Base-by-base conservation (phyloP, 2,329 filamentous ascomycete species). In the Colletotrichum gigasporum region DNA sequence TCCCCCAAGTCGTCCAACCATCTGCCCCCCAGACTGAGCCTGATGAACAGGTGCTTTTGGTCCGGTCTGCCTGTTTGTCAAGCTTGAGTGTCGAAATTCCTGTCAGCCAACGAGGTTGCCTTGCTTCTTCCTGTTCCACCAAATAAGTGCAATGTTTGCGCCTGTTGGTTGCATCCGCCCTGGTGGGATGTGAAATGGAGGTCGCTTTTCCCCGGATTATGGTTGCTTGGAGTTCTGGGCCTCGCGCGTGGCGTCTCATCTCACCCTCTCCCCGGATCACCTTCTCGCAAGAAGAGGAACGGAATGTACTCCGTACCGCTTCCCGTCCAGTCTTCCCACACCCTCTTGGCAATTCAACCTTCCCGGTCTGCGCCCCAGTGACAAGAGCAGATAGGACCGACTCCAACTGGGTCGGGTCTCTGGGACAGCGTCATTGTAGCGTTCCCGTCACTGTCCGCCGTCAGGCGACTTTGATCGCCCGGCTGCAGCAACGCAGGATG, bases 341-440 rank as follows among this genome's bases (percentile, higher is more conserved):
- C 41, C 55, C 54, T 37, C 16, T 35, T 42, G 42, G 34, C 39
- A 39, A 48, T 44, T 39, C 6, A 24, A 45, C 6, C 45, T 53
- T 60, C 55, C 61, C 16, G 35, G 53, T 24, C 54, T 47, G 48
- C 61, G 56, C 61, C 61, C 56, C 56, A 35, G 61, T 18, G 22
- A 42, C 55, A 30, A 64, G 60, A 52, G n/a, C 30, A 37, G 47
- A 34, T 61, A 61, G 34, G 61, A 54, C 61, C 61, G 61, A 64
- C 41, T 56, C 30, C 41, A 41, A 56, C n/a, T 47, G 41, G 30
- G 60, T 8, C 48, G 41, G n/a, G 48, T 32, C 20, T 32, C 61
- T 64, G 56, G 61, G 61, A 39, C 34, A 61, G 61, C 61, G 61
- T 61, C 61, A 64, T 64, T 35, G 32, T 35, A 54, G 41, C 48